These are phyloP conservation scores for Aegilops speltoides DNA, from an alignment of 176 grass and related monocot genomes.

Conservation along the genomic window DNA sequence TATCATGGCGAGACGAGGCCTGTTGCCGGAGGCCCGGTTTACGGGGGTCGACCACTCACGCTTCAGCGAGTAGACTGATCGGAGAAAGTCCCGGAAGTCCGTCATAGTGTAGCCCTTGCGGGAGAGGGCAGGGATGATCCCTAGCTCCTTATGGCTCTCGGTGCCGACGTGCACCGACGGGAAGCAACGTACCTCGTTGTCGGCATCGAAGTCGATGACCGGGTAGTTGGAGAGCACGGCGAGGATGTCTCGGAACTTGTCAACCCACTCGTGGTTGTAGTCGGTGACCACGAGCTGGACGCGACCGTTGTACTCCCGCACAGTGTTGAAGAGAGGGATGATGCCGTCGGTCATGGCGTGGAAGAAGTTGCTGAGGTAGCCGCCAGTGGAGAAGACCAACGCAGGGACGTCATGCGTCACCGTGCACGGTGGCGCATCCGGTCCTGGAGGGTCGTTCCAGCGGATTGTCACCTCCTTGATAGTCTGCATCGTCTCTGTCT, in stretches of 20 bases:
- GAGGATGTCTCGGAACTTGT: constrained; percentile 47
- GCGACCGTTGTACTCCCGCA: constrained; percentile 34
- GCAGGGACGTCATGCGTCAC: neutral
- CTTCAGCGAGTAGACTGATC: constrained; percentile 36
- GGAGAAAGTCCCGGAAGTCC: constrained; percentile 60
- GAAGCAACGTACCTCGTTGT: constrained; percentile 60
- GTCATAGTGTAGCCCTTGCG: constrained; percentile 42
- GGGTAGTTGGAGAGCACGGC: constrained; percentile 38
- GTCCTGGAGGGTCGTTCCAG: neutral
- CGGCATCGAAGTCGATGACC: constrained; percentile 51
- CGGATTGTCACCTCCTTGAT: constrained; percentile 33
- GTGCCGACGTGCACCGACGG: constrained; percentile 45
- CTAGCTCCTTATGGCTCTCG: constrained; percentile 55
- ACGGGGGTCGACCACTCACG: neutral
- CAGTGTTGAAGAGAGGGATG: constrained; percentile 58
- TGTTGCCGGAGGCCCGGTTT: neutral
- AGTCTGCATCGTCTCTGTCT: constrained; percentile 21
- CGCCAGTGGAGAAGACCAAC: constrained; percentile 58
- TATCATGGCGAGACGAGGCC: constrained; percentile 57
- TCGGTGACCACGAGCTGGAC: constrained; percentile 53
- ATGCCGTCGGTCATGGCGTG: constrained; percentile 66
- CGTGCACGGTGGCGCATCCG: constrained; percentile 26
- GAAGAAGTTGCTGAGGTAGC: constrained; percentile 60
- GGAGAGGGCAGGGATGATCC: constrained; percentile 36
- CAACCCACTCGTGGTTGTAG: constrained; percentile 18